Percentiles rank a stretch among this genome's conserved stretches.
Conservation (phyloP, 352 stramenopile genomes). For the Phytophthora pseudosyringae region DNA sequence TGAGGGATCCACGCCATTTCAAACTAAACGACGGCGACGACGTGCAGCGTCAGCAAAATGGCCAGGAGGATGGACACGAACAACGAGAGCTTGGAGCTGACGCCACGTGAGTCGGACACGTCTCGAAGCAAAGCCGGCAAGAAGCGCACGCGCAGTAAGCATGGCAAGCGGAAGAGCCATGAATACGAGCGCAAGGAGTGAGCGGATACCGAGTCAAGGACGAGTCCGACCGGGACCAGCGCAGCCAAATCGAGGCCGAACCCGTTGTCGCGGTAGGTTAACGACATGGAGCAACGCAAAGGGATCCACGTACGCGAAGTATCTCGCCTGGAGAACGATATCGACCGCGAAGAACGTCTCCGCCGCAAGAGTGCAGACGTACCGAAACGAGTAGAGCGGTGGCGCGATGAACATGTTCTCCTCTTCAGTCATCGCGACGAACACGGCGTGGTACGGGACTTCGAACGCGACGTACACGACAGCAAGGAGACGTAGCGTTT, state of each 20-base stretch:
- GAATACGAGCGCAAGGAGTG: too few species aligned
- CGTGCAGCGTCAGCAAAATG: conserved; percentile 63
- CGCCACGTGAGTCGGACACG: conserved; percentile 58
- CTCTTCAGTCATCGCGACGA: conserved; percentile 61
- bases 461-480: conserved; percentile 68
- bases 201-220: conserved; percentile 58
- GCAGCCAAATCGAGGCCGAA: conserved; percentile 65
- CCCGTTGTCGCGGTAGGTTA: conserved; percentile 46
- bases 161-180: conserved; percentile 49
- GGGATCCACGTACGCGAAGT: conserved; percentile 66
- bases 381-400: conserved; percentile 34
- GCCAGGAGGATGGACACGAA: conserved; percentile 44
- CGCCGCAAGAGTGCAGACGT: conserved; percentile 36
- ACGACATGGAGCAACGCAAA: conserved; percentile 62
- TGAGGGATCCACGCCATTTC: conserved; percentile 65
- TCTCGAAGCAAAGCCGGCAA: conserved; percentile 49
- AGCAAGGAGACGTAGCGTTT: conserved; percentile 45
- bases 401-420: conserved; percentile 49
- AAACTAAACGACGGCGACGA: conserved; percentile 75
- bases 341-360: conserved; percentile 68
- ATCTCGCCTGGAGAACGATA: conserved; percentile 53
- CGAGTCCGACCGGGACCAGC: conserved; percentile 49
- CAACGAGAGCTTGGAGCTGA: conserved; percentile 81
- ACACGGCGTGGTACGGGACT: conserved; percentile 73
- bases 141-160: conserved; percentile 57